Base-by-base conservation (phyloP, 345 rosid species). In the Geranium brycei region DNA sequence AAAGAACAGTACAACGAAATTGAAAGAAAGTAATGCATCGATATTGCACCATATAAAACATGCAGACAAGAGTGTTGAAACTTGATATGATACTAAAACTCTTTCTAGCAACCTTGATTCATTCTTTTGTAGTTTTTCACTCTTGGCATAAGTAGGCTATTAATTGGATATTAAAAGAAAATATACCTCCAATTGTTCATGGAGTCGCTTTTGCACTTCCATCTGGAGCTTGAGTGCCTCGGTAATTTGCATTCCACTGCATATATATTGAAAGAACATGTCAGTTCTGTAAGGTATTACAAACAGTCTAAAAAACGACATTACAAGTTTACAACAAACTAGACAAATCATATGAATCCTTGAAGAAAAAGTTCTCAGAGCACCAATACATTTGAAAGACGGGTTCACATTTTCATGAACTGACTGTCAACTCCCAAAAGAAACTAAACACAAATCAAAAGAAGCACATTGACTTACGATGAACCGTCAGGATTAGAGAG, bases 181-280 rank as follows among this genome's bases (percentile, higher is more conserved):
- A 69, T 87, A 66, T 93, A 82, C 99, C 90, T 93, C 99, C 72
- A 93, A 77, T 76, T 93, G 99, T 79, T 93, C 99, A 65, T 88
- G 95, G 65, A 93, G 75, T 60, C 99, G 88, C 81, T 88, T 93
- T 72, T 90, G 97, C 71, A 93, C 99, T 73, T 93, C 99, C 99
- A 88, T 90, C 77, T 93, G 99, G 77, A 93, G 77, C 81, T 93
- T 93, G 66, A 93, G 93, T 35, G 99, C 99, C 83, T 93, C 99
- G n/a, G 99, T 90, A 64, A 93, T 88, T 82, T 93, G 97, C 91
- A 86, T 86, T 61, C 99, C 96, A 63, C 97, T 90, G 95, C 69
- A 78, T 76, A 40, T 76, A 40, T 6, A 58, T 55, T 64, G 77
- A 61, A 55, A 19, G 16, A 60, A 16, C 62, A 53, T 13, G 61